These are phyloP conservation scores for Colletotrichum spaethianum DNA, from an alignment of 2,329 filamentous ascomycete species.

Conservation along the genomic window DNA sequence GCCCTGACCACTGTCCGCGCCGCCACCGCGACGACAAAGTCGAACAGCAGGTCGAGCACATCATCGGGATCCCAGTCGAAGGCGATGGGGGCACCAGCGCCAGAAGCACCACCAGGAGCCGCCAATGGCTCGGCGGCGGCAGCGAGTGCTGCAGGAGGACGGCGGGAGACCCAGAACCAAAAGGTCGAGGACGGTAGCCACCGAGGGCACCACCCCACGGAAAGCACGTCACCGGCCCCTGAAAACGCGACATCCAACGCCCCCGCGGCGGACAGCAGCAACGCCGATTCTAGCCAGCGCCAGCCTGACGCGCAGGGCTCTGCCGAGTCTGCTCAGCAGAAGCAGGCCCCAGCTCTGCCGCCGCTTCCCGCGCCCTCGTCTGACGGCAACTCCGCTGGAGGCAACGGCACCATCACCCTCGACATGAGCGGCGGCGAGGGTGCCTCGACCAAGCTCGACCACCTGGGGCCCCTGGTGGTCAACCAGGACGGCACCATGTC, in stretches of 20 bases:
- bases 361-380: slow-evolving; percentile 34
- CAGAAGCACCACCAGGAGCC: not conserved
- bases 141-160: slow-evolving; percentile 2
- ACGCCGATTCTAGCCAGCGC: slow-evolving; percentile 35
- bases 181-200: slow-evolving; percentile 16
- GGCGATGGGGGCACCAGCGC: not conserved
- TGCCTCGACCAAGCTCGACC: slow-evolving; percentile 71
- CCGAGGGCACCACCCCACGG: slow-evolving; percentile 36
- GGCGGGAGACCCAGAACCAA: slow-evolving; percentile 1
- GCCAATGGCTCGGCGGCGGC: slow-evolving; percentile 2
- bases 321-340: not conserved
- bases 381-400: slow-evolving; percentile 14
- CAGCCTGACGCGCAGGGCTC: slow-evolving; percentile 19
- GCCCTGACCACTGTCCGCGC: slow-evolving; percentile 22
- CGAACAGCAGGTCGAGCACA: slow-evolving; percentile 32
- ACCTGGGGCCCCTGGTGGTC: slow-evolving; percentile 81
- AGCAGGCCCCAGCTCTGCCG: slow-evolving; percentile 37
- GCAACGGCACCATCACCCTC: slow-evolving; percentile 45
- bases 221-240: slow-evolving; percentile 41
- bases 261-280: slow-evolving; percentile 20
- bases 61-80: slow-evolving; percentile 31
- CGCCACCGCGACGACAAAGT: slow-evolving; percentile 14
- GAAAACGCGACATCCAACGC: slow-evolving; percentile 35
- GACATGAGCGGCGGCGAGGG: slow-evolving; percentile 49
- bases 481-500: slow-evolving; percentile 80